A percentile compares a stretch with the other conserved stretches of the same genome.
Conservation (phyloP, 768 basidiomycete species). For the Boletus eberwhitei region DNA sequence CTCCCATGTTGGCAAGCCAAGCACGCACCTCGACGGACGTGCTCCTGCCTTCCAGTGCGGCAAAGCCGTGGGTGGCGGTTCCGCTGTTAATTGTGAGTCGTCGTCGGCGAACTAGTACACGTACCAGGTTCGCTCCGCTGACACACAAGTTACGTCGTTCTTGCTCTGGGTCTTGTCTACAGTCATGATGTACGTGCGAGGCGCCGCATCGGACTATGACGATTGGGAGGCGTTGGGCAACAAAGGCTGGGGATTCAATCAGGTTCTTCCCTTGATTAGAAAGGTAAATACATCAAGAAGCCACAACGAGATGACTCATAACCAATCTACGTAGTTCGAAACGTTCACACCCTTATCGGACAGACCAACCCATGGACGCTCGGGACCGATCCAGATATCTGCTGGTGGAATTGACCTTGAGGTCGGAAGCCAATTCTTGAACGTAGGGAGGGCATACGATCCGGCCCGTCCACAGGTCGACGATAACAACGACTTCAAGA, state of each 20-base stretch:
- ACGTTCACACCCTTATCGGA: conserved; percentile 32
- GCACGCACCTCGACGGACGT: conserved; percentile 45
- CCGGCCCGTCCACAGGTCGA: conserved; percentile 40
- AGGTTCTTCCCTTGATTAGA: conserved; percentile 54
- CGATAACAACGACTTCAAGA: conserved; percentile 47
- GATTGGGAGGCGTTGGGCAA: conserved; percentile 54
- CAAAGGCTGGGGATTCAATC: conserved; percentile 57
- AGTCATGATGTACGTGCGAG: conserved; percentile 54
- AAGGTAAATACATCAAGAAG: conserved; percentile 39
- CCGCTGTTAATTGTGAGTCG: conserved; percentile 53
- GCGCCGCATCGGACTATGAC: conserved; percentile 62
- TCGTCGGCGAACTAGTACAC: too few relatives aligned
- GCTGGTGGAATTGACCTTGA: neutral
- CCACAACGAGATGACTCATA: conserved; percentile 26
- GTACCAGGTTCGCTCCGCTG: neutral
- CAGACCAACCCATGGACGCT: conserved; percentile 37
- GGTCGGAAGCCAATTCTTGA: conserved; percentile 42
- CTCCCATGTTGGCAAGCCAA: conserved; percentile 37
- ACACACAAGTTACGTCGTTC: neutral
- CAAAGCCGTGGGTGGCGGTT: conserved; percentile 59
- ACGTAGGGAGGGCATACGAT: conserved; percentile 46
- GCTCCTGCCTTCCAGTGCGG: conserved; percentile 42
- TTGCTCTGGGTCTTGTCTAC: neutral
- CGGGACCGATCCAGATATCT: conserved; percentile 31
- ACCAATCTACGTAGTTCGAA: conserved; percentile 43